Base-by-base conservation (phyloP, 768 basidiomycete genomes). In the Tephrocybe sp. region DNA sequence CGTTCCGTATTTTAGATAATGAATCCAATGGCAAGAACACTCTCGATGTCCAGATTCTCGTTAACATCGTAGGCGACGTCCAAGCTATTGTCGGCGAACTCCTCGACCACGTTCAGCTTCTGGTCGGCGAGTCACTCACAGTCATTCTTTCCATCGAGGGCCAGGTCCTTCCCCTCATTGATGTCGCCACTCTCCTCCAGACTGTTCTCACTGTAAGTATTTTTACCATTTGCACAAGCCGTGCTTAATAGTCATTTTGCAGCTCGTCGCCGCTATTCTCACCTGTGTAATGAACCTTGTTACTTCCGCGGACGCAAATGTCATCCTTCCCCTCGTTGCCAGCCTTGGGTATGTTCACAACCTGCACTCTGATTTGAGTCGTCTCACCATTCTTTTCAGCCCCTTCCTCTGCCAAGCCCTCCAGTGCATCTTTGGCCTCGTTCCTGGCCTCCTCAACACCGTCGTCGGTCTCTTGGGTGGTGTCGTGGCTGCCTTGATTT, bases 381-480 rank as follows among this genome's bases (percentile, higher is more conserved):
- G 36, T 38, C 26, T n/a, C 8, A 4, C 5, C 41, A 5, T 31
- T 16, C 17, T 39, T n/a, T 32, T 3, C 34, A 55, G 54, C 20
- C 26, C 39, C n/a, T 17, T 55, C 16, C 42, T 55, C 34, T 42
- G 34, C 34, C 38, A 51, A 10, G 32, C 51, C 43, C 38, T 44
- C 22, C 26, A 17, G 10, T 39, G 51, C 26, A 38, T 58, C 32
- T 42, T 42, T 36, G 38, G 40, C 1, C 45, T 53, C 32, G 46
- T 51, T 10, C 48, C 22, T 12, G 47, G 43, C 34, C 54, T 61
- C 31, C 19, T 42, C 36, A 49, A 17, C 11, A 23, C 51, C 41
- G 39, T 61, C 20, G 16, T 23, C 19, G 49, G 26, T 22, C 35
- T 50, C 30, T 20, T 55, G 23, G 49, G 54, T 36, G 35, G 36